Percentiles rank a stretch among this genome's conserved stretches.
phyloP scores from a whole-genome alignment of 352 stramenopile genomes.

The Pythium phragmiticola region DNA sequence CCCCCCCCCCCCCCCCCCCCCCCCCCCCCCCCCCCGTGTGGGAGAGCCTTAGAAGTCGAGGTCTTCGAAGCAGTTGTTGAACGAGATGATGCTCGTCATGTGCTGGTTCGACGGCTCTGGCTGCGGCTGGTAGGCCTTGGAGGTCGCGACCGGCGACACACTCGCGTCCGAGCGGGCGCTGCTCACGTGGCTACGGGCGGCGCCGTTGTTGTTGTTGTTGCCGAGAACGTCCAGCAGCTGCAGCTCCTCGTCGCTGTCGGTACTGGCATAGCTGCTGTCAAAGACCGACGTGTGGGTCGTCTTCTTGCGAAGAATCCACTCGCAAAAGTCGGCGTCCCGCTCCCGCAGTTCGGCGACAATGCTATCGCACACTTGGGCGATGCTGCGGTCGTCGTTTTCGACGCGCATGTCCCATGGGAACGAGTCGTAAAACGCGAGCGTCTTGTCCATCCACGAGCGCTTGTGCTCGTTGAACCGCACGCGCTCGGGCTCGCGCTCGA shows the following conservation, averaged over 20 bases:
- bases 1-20: too few species aligned
- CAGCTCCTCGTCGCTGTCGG: slow-evolving; percentile 75
- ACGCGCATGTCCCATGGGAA: slow-evolving; percentile 81
- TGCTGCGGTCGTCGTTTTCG: slow-evolving; percentile 56
- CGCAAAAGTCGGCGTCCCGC: slow-evolving; percentile 63
- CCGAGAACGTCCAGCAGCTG: slow-evolving; percentile 32
- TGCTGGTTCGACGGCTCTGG: background rate
- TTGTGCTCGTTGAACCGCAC: slow-evolving; percentile 83
- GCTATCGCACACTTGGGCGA: slow-evolving; percentile 51
- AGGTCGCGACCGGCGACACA: slow-evolving; percentile 20
- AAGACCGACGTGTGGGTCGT: slow-evolving; percentile 26
- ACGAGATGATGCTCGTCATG: slow-evolving; percentile 62
- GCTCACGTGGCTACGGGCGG: slow-evolving; percentile 2
- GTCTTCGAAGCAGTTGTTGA: slow-evolving; percentile 54
- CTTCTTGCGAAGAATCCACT: slow-evolving; percentile 61
- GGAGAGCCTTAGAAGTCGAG: slow-evolving; percentile 28
- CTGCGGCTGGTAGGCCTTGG: slow-evolving; percentile 8
- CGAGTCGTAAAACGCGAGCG: slow-evolving; percentile 72
- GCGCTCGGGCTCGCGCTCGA: slow-evolving; percentile 71
- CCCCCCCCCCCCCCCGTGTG: too few species aligned
- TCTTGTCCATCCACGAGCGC: slow-evolving; percentile 82
- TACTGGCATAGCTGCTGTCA: slow-evolving; percentile 54
- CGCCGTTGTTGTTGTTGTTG: background rate
- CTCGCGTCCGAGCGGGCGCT: slow-evolving; percentile 12
- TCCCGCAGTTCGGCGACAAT: slow-evolving; percentile 49